These are phyloP conservation scores for Phytomonas sp. DNA, from an alignment of 208 protist species.

Conservation along the genomic window DNA sequence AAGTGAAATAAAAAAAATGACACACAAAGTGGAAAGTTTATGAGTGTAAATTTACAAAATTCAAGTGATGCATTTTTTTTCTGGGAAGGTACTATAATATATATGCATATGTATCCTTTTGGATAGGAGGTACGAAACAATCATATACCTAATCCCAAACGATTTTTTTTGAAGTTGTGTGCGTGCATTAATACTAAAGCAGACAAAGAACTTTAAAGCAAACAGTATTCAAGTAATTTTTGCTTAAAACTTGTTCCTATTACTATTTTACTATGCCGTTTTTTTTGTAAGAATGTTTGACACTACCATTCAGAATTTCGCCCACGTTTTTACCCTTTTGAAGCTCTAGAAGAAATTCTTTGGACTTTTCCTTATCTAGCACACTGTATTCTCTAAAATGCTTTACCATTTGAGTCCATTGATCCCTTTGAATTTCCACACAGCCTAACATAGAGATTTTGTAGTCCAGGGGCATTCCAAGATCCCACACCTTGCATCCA, in stretches of 20 bases:
- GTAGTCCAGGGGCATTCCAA: slow-evolving; percentile 84
- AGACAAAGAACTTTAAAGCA: not conserved
- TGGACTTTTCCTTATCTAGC: not conserved
- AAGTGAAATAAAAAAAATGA: slow-evolving; percentile 1
- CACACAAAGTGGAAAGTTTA: not conserved
- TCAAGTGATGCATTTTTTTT: no score
- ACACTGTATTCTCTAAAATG: slow-evolving; percentile 5
- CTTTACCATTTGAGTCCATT: slow-evolving; percentile 36
- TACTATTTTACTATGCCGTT: not conserved
- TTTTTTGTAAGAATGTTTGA: not conserved
- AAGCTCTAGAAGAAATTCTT: slow-evolving; percentile 17
- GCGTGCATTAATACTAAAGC: not conserved
- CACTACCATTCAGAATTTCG: slow-evolving; percentile 13
- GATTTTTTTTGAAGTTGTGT: slow-evolving; percentile 1
- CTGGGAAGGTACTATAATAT: no score
- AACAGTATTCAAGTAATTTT: not conserved
- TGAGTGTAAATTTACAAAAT: not conserved
- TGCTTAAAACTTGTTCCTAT: not conserved
- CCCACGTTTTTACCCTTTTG: slow-evolving; percentile 14
- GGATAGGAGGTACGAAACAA: no score
- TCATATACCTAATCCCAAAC: no score
- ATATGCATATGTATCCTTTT: no score
- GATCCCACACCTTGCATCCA: slow-evolving; percentile 76
- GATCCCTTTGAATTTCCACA: slow-evolving; percentile 24
- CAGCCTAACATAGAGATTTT: slow-evolving; percentile 31